Base-by-base conservation (phyloP, 2,329 filamentous ascomycete species). In the Ophiostoma fasciatum region DNA sequence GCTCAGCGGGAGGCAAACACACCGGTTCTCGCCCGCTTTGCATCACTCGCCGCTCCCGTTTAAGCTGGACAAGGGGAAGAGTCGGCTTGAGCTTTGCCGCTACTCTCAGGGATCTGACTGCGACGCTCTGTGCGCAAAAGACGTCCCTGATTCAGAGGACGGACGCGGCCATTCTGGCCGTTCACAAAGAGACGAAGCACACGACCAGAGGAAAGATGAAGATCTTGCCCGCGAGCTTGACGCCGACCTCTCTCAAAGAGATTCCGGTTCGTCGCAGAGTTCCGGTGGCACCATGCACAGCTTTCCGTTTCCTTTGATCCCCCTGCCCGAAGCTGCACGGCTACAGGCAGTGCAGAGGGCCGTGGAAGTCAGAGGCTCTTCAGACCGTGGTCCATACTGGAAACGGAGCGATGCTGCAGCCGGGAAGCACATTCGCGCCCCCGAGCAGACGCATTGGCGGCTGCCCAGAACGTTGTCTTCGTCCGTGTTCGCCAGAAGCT, bases 241-340 rank as follows among this genome's bases (percentile, higher is more conserved):
- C n/a, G 33, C 35, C n/a, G 17, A 13, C 5, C 18, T 22, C 17
- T 27, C 21, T 1, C 18, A 34, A 15, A 36, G 43, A 11, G 41
- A 32, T 4, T 43, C 41, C 5, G 35, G 37, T 9, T 41, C 42
- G 11, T 44, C 44, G 3, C 33, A 40, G 17, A 42, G 37, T 28
- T 44, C 45, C 7, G 21, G 18, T 11, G 23, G 26, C 19, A 48
- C 38, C 2, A 19, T 30, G 25, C 48, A 43, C 37, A 51, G 42
- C 11, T 54, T 55, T 25, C 41, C 43, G 5, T 54, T 57, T 20
- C 42, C 46, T 1, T 36, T 57, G 22, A 53, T 57, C 12, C 45
- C 48, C 4, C 42, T 56, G 2, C 36, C 46, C 2, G 52, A 56
- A 29, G 54, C 54, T 4, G 52, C 47, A 8, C 46, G 44, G n/a